Evolutionary conservation across 805 yeast species (phyloP).

Genomic region (Blastobotrys muscicola): DNA sequence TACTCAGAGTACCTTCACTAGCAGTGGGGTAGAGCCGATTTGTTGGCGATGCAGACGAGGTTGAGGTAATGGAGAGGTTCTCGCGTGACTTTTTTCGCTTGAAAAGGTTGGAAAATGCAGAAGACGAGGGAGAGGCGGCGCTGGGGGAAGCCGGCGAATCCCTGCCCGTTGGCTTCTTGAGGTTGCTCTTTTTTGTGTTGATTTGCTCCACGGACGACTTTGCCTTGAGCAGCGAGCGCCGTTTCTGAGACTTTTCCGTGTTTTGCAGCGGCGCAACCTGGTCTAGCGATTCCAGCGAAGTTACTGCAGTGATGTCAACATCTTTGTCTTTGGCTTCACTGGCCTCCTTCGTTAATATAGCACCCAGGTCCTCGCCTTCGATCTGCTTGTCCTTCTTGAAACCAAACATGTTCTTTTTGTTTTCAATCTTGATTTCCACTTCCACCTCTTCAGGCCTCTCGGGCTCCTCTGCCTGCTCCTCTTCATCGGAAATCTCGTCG

Average conservation of each 20-base stretch:
- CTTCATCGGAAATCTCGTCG: slow-evolving; percentile 13
- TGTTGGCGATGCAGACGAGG: no score
- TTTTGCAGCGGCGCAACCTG: neutral
- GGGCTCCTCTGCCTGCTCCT: slow-evolving; percentile 5
- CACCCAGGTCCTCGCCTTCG: slow-evolving; percentile 13
- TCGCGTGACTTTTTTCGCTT: slow-evolving; percentile 11
- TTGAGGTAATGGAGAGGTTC: neutral
- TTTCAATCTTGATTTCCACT: neutral
- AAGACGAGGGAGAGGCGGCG: slow-evolving; percentile 3
- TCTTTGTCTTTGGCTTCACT: neutral
- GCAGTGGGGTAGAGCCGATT: neutral
- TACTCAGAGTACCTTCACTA: no score
- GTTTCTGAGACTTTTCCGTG: neutral
- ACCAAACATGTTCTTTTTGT: neutral
- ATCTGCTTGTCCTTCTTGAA: slow-evolving; percentile 5
- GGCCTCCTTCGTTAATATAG: slow-evolving; percentile 5
- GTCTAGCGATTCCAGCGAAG: no score
- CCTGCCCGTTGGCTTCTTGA: slow-evolving; percentile 3
- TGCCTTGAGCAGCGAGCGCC: slow-evolving; percentile 13
- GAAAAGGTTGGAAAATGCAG: slow-evolving; percentile 14
- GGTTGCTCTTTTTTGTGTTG: neutral
- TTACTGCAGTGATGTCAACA: no score
- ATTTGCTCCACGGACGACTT: slow-evolving; percentile 18
- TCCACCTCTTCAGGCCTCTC: slow-evolving; percentile 2
- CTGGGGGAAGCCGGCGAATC: slow-evolving; percentile 1